Conservation (phyloP, 176 grass and related monocot genomes). For the Musa acuminata region DNA sequence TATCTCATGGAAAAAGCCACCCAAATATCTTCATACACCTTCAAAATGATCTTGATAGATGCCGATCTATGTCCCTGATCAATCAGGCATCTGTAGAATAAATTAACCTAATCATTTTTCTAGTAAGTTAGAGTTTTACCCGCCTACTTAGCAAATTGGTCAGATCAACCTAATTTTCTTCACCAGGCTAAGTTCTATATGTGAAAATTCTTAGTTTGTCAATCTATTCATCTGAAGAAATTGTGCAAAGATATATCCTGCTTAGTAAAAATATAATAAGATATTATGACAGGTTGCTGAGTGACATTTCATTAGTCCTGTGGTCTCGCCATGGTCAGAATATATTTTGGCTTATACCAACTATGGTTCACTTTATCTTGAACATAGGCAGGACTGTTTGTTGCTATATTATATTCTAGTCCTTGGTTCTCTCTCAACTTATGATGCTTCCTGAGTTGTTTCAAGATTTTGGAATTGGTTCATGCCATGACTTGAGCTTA, state of each 20-base stretch:
- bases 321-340: too few species aligned
- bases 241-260: neutral
- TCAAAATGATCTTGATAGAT: too few species aligned
- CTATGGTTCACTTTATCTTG: too few species aligned
- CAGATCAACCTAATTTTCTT: neutral
- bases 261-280: neutral
- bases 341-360: neutral
- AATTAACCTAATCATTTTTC: too few species aligned
- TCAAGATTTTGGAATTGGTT: neutral
- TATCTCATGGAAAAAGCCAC: too few species aligned
- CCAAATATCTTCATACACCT: too few species aligned
- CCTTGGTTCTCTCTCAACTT: neutral
- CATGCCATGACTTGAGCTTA: neutral
- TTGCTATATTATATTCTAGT: neutral
- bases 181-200: neutral
- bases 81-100: too few species aligned
- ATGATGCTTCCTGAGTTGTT: neutral
- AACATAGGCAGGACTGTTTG: too few species aligned
- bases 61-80: too few species aligned
- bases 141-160: neutral
- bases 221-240: neutral
- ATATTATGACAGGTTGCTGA: neutral
- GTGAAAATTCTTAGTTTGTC: neutral
- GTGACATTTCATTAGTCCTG: neutral
- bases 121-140: neutral